A percentile compares a stretch with the other conserved stretches of the same genome.
These are phyloP conservation scores for Helianthus annuus DNA, from an alignment of 129 eudicot species.

Conservation along the genomic window DNA sequence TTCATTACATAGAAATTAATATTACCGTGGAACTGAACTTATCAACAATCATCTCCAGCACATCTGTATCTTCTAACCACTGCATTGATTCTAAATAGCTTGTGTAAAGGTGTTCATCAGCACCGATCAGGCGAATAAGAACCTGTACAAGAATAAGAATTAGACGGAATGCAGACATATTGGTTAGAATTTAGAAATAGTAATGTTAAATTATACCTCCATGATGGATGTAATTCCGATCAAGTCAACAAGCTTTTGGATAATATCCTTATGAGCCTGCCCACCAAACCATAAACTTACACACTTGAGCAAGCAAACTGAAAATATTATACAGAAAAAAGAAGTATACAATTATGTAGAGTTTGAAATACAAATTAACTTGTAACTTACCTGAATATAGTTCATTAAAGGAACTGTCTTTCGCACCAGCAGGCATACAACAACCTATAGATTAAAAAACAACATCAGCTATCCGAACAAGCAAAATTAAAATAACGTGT, in stretches of 20 bases:
- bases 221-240: conserved; percentile 94
- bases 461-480: conserved; percentile 17
- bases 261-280: conserved; percentile 81
- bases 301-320: neutral
- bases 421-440: conserved; percentile 78
- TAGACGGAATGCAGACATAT: conserved; percentile 19
- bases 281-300: conserved; percentile 20
- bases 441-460: conserved; percentile 57
- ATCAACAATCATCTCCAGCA: conserved; percentile 90
- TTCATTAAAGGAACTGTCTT: conserved; percentile 84
- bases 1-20: conserved; percentile 16
- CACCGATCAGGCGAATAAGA: conserved; percentile 88
- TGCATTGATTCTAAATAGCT: conserved; percentile 67
- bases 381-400: conserved; percentile 71
- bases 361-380: neutral
- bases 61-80: conserved; percentile 89
- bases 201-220: conserved; percentile 61
- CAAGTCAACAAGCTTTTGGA: conserved; percentile 75
- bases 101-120: conserved; percentile 89
- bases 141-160: conserved; percentile 55
- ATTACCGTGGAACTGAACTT: conserved; percentile 91
- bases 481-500: neutral
- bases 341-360: neutral
- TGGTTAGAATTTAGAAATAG: neutral
- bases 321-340: neutral